Base-by-base conservation (phyloP, 805 yeast genomes). In the Torulaspora indica region DNA sequence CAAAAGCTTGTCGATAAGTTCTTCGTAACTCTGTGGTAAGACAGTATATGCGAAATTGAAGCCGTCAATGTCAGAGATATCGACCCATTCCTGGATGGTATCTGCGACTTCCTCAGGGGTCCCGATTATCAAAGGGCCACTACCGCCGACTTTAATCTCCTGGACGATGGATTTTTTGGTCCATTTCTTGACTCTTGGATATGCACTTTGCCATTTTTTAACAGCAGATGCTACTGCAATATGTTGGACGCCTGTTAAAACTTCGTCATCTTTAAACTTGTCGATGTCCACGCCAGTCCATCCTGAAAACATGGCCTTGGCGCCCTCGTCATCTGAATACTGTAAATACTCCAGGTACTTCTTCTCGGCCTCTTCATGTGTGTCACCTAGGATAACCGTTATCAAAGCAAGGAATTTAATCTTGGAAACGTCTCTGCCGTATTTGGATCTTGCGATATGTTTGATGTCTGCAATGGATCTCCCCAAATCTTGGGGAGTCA, bases 201-300 rank as follows among this genome's bases (percentile, higher is more conserved):
- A 51, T n/a, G 51, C 59, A 24, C 43, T 58, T 8, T 58, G 60
- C 41, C 64, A 55, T 29, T 42, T 51, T 33, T 60, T 60, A 4
- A 59, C 64, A 18, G 67, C 67, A 3, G 68, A 59, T 6, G 60
- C 55, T 8, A 63, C 61, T 5, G 64, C 61, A 34, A 56, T 52
- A 17, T 62, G 59, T 3, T 59, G 64, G n/a, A 59, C 52, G 22
- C 58, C 55, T 8, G 52, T 52, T 20, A 72, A 52, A 39, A 69
- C 73, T 39, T 68, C 68, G 20, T 69, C 73, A 42, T 64, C 62
- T 12, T 47, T 60, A 52, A 61, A 71, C 20, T 58, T 53, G 22
- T 68, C 63, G 40, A 68, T 61, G 41, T 72, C 75, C 32, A 68
- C 57, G 5, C 73, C 74, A 9, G 71, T 68, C 74, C 75, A 71